Conservation (phyloP, 2,329 filamentous ascomycete genomes). For the Neonectria magnoliae region DNA sequence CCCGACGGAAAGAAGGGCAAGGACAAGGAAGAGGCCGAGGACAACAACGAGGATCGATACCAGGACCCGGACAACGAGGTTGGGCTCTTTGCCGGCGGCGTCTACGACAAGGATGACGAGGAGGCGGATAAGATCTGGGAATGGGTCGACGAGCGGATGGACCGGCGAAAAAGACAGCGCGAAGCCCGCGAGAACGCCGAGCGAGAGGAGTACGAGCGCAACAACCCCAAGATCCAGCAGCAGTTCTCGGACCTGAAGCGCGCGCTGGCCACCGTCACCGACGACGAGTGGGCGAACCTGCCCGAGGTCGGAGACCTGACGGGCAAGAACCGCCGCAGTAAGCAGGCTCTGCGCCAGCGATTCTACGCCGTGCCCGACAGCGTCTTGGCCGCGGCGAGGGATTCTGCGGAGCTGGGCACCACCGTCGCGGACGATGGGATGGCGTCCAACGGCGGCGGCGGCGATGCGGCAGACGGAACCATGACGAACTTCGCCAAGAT, state of each 20-base stretch:
- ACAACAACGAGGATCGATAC: slow-evolving; percentile 82
- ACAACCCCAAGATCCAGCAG: slow-evolving; percentile 97
- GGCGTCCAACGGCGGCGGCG: slow-evolving; percentile 44
- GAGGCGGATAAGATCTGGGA: slow-evolving; percentile 97
- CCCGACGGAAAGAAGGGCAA: slow-evolving; percentile 77
- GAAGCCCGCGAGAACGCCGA: slow-evolving; percentile 94
- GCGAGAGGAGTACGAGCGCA: slow-evolving; percentile 92
- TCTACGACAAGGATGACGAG: slow-evolving; percentile 97
- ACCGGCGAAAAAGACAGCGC: slow-evolving; percentile 87
- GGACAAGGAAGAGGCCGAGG: slow-evolving; percentile 77
- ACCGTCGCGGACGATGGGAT: slow-evolving; percentile 85
- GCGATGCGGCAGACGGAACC: slow-evolving; percentile 76
- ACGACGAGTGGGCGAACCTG: slow-evolving; percentile 95
- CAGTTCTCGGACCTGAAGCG: slow-evolving; percentile 97
- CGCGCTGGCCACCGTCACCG: slow-evolving; percentile 84
- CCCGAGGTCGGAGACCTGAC: slow-evolving; percentile 97
- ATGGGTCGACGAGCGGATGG: slow-evolving; percentile 97
- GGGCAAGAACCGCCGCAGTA: slow-evolving; percentile 87
- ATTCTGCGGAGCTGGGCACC: slow-evolving; percentile 83
- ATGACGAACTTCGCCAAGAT: slow-evolving; percentile 99
- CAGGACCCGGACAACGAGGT: slow-evolving; percentile 98
- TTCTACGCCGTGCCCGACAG: slow-evolving; percentile 98
- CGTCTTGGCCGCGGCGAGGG: slow-evolving; percentile 87
- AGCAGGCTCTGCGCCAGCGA: slow-evolving; percentile 82
- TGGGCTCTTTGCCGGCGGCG: slow-evolving; percentile 91